Percentiles rank a stretch among this genome's conserved stretches.
phyloP scores from a whole-genome alignment of 345 rosid species.

The Aethionema arabicum region DNA sequence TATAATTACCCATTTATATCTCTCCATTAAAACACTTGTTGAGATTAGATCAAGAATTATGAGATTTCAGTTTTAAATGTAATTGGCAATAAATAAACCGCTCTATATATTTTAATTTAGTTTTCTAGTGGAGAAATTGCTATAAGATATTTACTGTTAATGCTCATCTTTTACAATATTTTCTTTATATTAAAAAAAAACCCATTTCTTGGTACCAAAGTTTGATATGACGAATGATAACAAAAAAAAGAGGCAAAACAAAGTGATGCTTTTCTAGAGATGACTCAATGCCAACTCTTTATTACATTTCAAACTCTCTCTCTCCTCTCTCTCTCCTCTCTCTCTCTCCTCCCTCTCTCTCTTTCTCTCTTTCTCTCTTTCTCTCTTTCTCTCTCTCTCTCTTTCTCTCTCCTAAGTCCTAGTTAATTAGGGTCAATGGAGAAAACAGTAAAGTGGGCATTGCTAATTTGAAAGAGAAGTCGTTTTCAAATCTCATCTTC shows the following conservation, averaged over 20 bases:
- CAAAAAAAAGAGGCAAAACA: conserved; percentile 11
- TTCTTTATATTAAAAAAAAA: not conserved
- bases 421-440: conserved; percentile 22
- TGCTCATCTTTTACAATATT: too few relatives aligned
- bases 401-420: conserved; percentile 18
- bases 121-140: too few relatives aligned
- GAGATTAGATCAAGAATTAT: too few relatives aligned
- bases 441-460: conserved; percentile 27
- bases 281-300: conserved; percentile 30
- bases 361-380: conserved; percentile 24
- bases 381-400: conserved; percentile 21
- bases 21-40: too few relatives aligned
- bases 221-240: conserved; percentile 9
- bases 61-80: too few relatives aligned
- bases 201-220: conserved; percentile 3
- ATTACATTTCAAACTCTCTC: conserved; percentile 26
- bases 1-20: too few relatives aligned
- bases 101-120: too few relatives aligned
- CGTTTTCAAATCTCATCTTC: conserved; percentile 24
- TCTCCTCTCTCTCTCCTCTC: conserved; percentile 20
- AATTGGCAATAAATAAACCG: too few relatives aligned
- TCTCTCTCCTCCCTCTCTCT: conserved; percentile 20
- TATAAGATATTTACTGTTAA: too few relatives aligned
- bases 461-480: conserved; percentile 27
- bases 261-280: conserved; percentile 20